A percentile compares a stretch with the other conserved stretches of the same genome.
Conservation (phyloP, 768 basidiomycete species). For the Trametes cubensis region DNA sequence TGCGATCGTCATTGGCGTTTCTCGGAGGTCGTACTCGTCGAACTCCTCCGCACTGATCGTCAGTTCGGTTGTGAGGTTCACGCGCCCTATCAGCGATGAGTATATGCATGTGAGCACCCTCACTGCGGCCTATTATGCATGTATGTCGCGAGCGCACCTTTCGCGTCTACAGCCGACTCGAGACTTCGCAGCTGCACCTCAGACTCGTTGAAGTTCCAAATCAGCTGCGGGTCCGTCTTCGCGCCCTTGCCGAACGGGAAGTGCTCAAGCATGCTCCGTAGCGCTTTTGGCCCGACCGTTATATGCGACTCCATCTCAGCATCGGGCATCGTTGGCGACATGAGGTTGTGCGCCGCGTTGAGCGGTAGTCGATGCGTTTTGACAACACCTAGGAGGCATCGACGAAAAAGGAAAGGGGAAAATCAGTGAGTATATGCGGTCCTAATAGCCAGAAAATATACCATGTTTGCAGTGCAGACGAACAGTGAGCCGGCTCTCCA, state of each 20-base stretch:
- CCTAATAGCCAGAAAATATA: conserved; percentile 33
- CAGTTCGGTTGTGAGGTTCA: conserved; percentile 74
- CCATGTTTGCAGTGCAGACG: conserved; percentile 85
- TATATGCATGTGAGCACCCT: background rate
- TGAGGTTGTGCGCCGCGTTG: conserved; percentile 55
- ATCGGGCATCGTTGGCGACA: conserved; percentile 70
- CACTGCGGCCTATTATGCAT: background rate
- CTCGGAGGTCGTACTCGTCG: conserved; percentile 69
- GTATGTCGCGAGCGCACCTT: conserved; percentile 44
- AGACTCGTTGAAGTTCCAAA: conserved; percentile 74
- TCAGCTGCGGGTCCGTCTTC: conserved; percentile 75
- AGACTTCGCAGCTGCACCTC: conserved; percentile 73
- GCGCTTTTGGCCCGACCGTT: conserved; percentile 69
- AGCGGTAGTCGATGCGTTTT: conserved; percentile 80
- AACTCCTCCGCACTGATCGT: conserved; percentile 80
- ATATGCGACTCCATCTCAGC: conserved; percentile 61
- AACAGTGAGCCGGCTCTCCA: conserved; percentile 73
- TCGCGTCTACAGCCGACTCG: conserved; percentile 65
- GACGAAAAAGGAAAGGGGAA: background rate
- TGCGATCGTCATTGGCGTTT: conserved; percentile 65
- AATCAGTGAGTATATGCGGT: background rate
- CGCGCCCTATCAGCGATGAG: conserved; percentile 44
- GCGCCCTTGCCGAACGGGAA: conserved; percentile 66
- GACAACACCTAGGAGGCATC: conserved; percentile 56
- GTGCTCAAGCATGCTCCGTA: conserved; percentile 81